Conservation (phyloP, 371 early-diverging fungal genomes). For the Homolaphlyctis polyrhiza region DNA sequence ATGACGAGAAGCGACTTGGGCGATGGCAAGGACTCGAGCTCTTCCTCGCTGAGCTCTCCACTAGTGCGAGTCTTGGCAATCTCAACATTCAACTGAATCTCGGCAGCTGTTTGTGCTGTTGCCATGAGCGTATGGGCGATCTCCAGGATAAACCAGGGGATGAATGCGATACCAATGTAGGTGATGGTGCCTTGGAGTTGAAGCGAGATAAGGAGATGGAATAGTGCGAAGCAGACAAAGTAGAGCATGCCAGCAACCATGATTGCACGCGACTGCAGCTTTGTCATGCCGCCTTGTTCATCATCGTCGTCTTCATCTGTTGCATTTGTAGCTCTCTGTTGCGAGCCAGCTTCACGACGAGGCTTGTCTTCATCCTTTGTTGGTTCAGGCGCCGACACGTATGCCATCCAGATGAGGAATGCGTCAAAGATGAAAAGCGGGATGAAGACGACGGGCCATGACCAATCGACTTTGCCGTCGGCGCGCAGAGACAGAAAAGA, state of each 20-base stretch:
- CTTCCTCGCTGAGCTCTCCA: neutral
- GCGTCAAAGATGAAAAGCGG: slow-evolving; percentile 70
- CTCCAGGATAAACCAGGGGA: slow-evolving; percentile 69
- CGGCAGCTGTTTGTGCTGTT: neutral
- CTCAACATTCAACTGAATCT: slow-evolving; percentile 12
- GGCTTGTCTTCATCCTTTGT: slow-evolving; percentile 25
- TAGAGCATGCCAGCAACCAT: slow-evolving; percentile 28
- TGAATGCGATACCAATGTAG: slow-evolving; percentile 51
- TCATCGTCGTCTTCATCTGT: neutral
- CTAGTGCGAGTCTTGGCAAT: neutral
- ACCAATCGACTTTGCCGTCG: slow-evolving; percentile 67
- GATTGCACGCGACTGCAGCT: too few relatives aligned
- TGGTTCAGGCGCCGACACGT: slow-evolving; percentile 3
- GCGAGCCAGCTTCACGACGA: too few relatives aligned
- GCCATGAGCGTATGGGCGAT: slow-evolving; percentile 27
- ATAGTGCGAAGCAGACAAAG: slow-evolving; percentile 33
- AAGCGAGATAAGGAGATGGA: slow-evolving; percentile 49
- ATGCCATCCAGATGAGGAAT: slow-evolving; percentile 4
- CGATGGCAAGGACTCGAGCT: slow-evolving; percentile 6
- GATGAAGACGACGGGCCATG: slow-evolving; percentile 66
- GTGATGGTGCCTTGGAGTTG: slow-evolving; percentile 38
- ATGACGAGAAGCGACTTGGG: slow-evolving; percentile 7
- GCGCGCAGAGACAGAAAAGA: slow-evolving; percentile 67
- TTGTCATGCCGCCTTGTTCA: too few relatives aligned
- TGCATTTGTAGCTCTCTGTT: too few relatives aligned